These are phyloP conservation scores for Geotrichum cucujoidarum DNA, from an alignment of 1,139 yeast genomes.

Conservation along the genomic window DNA sequence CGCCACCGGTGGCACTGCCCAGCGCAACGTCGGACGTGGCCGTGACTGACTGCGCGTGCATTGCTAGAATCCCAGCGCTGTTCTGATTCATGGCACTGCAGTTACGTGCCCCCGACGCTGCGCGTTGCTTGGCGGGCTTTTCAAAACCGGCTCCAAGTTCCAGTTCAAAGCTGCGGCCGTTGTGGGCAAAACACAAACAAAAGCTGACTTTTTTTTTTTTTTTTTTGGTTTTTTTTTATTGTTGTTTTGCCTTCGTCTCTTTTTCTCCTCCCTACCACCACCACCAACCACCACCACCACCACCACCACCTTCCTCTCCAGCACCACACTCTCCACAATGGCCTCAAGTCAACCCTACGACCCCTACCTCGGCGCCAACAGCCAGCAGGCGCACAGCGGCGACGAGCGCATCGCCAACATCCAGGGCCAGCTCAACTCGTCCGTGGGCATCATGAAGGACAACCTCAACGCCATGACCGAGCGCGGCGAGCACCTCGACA, in stretches of 20 bases:
- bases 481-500: slow-evolving; percentile 5
- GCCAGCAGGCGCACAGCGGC: slow-evolving; percentile 28
- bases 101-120: too few relatives aligned
- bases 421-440: slow-evolving; percentile 42
- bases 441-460: slow-evolving; percentile 3
- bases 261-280: neutral
- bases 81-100: too few relatives aligned
- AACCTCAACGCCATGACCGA: slow-evolving; percentile 2
- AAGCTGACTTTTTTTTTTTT: too few relatives aligned
- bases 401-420: slow-evolving; percentile 67
- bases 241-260: neutral
- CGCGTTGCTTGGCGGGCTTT: too few relatives aligned
- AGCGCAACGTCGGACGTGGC: too few relatives aligned
- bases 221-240: neutral
- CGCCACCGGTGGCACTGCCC: too few relatives aligned
- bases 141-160: too few relatives aligned
- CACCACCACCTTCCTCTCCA: neutral
- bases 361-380: slow-evolving; percentile 48
- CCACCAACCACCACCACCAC: neutral
- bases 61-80: too few relatives aligned
- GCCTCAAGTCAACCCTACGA: slow-evolving; percentile 84
- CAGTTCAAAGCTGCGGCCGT: too few relatives aligned
- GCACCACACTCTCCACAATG: slow-evolving; percentile 39
- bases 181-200: too few relatives aligned
- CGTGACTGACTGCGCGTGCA: too few relatives aligned